Conservation (phyloP, 2,329 filamentous ascomycete genomes). For the Xylariales sp. region DNA sequence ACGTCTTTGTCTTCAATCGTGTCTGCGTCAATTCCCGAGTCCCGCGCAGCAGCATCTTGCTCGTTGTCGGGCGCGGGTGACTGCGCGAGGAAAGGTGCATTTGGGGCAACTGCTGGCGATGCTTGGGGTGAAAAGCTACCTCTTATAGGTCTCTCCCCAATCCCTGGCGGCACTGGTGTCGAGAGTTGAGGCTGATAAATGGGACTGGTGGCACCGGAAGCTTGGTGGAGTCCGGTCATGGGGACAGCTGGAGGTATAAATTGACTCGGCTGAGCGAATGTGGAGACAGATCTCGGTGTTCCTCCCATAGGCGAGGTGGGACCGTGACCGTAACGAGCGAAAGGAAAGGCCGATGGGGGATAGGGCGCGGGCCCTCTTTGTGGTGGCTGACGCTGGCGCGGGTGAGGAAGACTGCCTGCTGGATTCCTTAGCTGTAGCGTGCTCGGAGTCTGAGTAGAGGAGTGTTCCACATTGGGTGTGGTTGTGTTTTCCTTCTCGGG, state of each 20-base stretch:
- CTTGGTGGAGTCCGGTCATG: slow-evolving; percentile 8
- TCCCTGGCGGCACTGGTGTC: slow-evolving; percentile 7
- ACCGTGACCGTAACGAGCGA: slow-evolving; percentile 5
- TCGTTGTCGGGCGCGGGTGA: slow-evolving; percentile 34
- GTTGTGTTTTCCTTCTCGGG: slow-evolving; percentile 29
- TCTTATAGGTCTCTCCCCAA: neutral
- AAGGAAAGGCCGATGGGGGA: slow-evolving; percentile 5
- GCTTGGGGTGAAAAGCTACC: slow-evolving; percentile 22
- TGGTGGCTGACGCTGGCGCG: slow-evolving; percentile 17
- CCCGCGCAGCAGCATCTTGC: slow-evolving; percentile 35
- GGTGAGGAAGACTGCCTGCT: slow-evolving; percentile 32
- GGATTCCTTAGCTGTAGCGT: slow-evolving; percentile 29
- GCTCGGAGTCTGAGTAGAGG: slow-evolving; percentile 23
- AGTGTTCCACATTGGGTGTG: slow-evolving; percentile 28
- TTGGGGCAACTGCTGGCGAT: slow-evolving; percentile 21
- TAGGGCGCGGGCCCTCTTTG: neutral
- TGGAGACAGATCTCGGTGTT: slow-evolving; percentile 13
- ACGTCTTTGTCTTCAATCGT: neutral
- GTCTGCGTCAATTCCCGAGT: neutral
- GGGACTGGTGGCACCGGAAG: neutral
- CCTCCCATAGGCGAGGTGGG: slow-evolving; percentile 28
- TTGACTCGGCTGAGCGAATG: slow-evolving; percentile 4
- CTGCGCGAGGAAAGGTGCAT: slow-evolving; percentile 11
- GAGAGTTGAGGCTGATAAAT: slow-evolving; percentile 12
- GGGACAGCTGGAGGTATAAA: neutral